phyloP scores from a whole-genome alignment of 805 yeast genomes.

The Priceomyces castillae region DNA sequence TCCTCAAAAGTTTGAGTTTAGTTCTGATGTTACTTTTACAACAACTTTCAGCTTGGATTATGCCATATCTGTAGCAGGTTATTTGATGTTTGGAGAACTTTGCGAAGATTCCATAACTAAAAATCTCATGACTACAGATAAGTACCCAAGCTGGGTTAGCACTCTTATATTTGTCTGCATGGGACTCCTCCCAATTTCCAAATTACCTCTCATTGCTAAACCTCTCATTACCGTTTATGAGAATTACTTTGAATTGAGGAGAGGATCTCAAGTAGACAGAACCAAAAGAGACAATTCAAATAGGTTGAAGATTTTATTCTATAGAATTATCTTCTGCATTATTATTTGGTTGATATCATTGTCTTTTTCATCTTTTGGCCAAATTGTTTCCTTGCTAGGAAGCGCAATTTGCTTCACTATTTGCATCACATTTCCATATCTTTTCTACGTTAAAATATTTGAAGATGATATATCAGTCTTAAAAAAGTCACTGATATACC shows the following conservation, averaged over 20 bases:
- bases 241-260: constrained; percentile 16
- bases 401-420: constrained; percentile 41
- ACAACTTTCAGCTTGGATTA: constrained; percentile 59
- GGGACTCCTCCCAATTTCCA: constrained; percentile 40
- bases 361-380: constrained; percentile 37
- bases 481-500: constrained; percentile 11
- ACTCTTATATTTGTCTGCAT: constrained; percentile 29
- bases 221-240: constrained; percentile 42
- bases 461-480: constrained; percentile 16
- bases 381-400: constrained; percentile 40
- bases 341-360: constrained; percentile 24
- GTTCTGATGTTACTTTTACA: constrained; percentile 54
- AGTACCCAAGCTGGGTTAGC: constrained; percentile 62
- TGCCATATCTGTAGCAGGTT: constrained; percentile 62
- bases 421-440: constrained; percentile 39
- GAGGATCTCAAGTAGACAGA: background rate
- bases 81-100: constrained; percentile 73
- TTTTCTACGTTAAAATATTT: constrained; percentile 30
- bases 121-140: constrained; percentile 60
- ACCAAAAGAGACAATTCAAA: constrained; percentile 1
- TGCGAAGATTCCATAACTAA: constrained; percentile 76
- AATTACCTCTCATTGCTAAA: constrained; percentile 36
- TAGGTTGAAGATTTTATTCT: constrained; percentile 7
- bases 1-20: constrained; percentile 54
- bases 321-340: constrained; percentile 24